Evolutionary conservation across 225 moss, liverwort and hornwort species (phyloP).

Genomic region (Climacium dendroides): DNA sequence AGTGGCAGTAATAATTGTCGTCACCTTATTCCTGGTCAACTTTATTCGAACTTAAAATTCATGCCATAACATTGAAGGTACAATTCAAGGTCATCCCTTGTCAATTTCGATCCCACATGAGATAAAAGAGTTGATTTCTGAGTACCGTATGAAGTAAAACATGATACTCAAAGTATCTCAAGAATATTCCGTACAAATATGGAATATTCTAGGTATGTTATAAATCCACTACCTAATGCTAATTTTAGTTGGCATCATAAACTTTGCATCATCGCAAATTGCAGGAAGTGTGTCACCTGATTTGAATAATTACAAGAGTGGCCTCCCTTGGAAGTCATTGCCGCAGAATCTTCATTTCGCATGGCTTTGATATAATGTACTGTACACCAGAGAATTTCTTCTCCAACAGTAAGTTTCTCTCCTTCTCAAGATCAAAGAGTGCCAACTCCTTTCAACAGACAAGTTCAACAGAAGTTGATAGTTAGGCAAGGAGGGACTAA

Average conservation of each 20-base stretch:
- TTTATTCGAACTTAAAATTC: background rate
- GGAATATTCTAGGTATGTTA: background rate
- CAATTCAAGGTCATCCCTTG: background rate
- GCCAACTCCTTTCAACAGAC: background rate
- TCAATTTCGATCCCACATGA: background rate
- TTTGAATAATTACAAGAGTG: background rate
- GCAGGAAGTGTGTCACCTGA: background rate
- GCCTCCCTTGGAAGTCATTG: background rate
- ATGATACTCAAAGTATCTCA: background rate
- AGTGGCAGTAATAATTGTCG: background rate
- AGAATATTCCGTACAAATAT: too few species aligned
- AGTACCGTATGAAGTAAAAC: background rate
- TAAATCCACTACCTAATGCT: background rate
- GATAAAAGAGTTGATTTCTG: background rate
- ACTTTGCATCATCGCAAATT: background rate
- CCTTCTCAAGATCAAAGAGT: background rate
- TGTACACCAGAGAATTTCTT: background rate
- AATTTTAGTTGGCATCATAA: background rate
- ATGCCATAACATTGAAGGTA: background rate
- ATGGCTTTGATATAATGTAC: background rate
- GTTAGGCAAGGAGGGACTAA: background rate
- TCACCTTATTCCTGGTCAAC: background rate
- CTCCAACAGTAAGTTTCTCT: background rate
- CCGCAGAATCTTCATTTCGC: background rate
- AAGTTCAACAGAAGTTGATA: too few species aligned